Conservation (phyloP, 208 protist species). For the Wallacemonas sp. region DNA sequence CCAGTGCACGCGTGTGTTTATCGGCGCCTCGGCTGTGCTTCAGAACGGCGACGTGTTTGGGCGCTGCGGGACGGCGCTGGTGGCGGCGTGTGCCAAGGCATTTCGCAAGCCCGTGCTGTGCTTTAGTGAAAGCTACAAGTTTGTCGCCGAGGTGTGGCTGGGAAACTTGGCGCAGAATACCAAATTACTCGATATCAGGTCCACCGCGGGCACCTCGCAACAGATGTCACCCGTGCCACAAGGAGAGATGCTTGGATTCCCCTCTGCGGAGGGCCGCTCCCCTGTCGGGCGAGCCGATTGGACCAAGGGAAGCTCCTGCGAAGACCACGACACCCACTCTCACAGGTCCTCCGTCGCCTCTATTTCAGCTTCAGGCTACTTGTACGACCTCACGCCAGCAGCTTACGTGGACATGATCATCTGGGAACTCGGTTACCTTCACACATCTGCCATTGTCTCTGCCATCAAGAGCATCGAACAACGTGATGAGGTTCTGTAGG, state of each 20-base stretch:
- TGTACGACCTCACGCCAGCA: constrained; percentile 83
- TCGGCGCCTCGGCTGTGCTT: constrained; percentile 93
- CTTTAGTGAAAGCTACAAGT: constrained; percentile 98
- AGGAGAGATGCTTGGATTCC: neutral
- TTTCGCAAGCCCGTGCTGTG: constrained; percentile 96
- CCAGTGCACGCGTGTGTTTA: constrained; percentile 92
- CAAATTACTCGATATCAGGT: constrained; percentile 57
- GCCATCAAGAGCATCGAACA: constrained; percentile 70
- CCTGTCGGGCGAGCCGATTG: neutral
- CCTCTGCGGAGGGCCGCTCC: neutral
- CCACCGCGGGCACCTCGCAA: constrained; percentile 11
- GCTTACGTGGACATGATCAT: constrained; percentile 84
- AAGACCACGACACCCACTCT: constrained; percentile 1
- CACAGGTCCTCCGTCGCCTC: constrained; percentile 14
- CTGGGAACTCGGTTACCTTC: constrained; percentile 83
- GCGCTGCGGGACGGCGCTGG: constrained; percentile 92
- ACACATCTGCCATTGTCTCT: constrained; percentile 75
- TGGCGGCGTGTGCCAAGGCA: constrained; percentile 92
- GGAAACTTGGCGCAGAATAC: constrained; percentile 97
- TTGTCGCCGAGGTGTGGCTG: constrained; percentile 94
- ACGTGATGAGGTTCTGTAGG: constrained; percentile 33
- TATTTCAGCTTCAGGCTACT: constrained; percentile 49
- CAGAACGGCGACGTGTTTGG: constrained; percentile 94
- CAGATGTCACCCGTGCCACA: constrained; percentile 1
- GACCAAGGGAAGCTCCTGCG: neutral